Conservation (phyloP, 352 stramenopile species). For the Phytophthora vignae region DNA sequence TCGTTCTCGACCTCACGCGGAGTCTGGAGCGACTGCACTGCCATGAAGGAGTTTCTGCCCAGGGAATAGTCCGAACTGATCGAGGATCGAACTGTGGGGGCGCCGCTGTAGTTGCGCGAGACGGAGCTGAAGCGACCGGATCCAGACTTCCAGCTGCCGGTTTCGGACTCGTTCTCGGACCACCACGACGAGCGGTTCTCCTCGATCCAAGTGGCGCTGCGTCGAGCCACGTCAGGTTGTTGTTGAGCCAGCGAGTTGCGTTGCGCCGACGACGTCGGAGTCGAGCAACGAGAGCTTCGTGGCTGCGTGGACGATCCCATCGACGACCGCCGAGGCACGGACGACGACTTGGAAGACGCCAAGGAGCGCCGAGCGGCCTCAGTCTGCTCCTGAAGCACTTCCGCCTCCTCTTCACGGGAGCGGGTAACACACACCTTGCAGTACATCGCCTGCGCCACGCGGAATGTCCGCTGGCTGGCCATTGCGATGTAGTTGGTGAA, state of each 20-base stretch:
- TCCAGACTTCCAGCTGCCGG: constrained; percentile 47
- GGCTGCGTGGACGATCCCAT: constrained; percentile 33
- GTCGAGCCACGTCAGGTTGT: constrained; percentile 19
- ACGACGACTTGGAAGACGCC: constrained; percentile 31
- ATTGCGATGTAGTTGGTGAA: constrained; percentile 22
- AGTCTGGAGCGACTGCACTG: constrained; percentile 33
- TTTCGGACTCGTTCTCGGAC: constrained; percentile 48
- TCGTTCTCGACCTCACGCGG: constrained; percentile 23
- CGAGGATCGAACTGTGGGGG: constrained; percentile 43
- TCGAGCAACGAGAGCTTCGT: constrained; percentile 19
- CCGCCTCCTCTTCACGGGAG: constrained; percentile 48
- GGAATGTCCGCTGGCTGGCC: constrained; percentile 54
- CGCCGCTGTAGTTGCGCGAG: constrained; percentile 41
- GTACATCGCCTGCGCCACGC: constrained; percentile 63
- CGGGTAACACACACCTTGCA: constrained; percentile 65
- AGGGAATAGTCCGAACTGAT: constrained; percentile 37
- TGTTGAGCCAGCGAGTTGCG: constrained; percentile 17
- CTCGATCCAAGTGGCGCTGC: constrained; percentile 34
- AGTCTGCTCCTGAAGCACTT: constrained; percentile 24
- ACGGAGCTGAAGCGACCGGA: constrained; percentile 46
- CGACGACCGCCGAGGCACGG: constrained; percentile 25
- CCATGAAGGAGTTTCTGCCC: constrained; percentile 41
- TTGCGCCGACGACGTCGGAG: constrained; percentile 23
- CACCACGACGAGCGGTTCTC: constrained; percentile 50
- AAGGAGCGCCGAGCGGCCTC: constrained; percentile 23